Evolutionary conservation across 2,329 filamentous ascomycete species (phyloP).

Genomic region (Mycosphaerella arachidis): DNA sequence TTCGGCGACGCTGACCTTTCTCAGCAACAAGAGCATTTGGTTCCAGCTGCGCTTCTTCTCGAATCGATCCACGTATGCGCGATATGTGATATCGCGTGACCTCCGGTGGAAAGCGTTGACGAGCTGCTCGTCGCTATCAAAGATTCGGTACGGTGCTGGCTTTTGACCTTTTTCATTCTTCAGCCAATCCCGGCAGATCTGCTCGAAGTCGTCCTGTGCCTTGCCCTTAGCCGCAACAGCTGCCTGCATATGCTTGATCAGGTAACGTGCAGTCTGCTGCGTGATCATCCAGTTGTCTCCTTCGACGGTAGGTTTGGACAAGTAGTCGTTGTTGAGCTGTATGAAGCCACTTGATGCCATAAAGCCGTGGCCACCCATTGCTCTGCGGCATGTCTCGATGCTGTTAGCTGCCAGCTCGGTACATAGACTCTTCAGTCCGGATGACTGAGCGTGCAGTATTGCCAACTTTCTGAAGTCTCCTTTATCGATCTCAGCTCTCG

Average conservation of each 20-base stretch:
- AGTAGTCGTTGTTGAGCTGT: conserved; percentile 48
- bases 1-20: conserved; percentile 43
- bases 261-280: conserved; percentile 48
- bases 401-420: conserved; percentile 51
- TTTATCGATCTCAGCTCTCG: conserved; percentile 45
- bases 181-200: conserved; percentile 41
- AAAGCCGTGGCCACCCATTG: conserved; percentile 53
- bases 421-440: conserved; percentile 51
- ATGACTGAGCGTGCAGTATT: conserved; percentile 51
- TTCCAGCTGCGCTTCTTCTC: conserved; percentile 48
- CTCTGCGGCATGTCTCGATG: conserved; percentile 51
- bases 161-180: conserved; percentile 28
- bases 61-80: conserved; percentile 43
- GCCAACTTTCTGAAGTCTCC: conserved; percentile 48
- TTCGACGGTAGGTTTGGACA: conserved; percentile 53
- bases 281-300: conserved; percentile 57
- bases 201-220: conserved; percentile 38
- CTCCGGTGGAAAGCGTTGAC: conserved; percentile 45
- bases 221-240: conserved; percentile 35
- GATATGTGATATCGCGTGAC: conserved; percentile 40
- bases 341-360: conserved; percentile 51
- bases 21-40: conserved; percentile 41
- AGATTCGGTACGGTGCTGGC: conserved; percentile 30
- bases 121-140: conserved; percentile 37
- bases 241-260: conserved; percentile 50